Percentiles rank a stretch among this genome's conserved stretches.
Evolutionary conservation across 2,329 filamentous ascomycete species (phyloP).

Genomic region (Mycosphaerelloides madeirae): DNA sequence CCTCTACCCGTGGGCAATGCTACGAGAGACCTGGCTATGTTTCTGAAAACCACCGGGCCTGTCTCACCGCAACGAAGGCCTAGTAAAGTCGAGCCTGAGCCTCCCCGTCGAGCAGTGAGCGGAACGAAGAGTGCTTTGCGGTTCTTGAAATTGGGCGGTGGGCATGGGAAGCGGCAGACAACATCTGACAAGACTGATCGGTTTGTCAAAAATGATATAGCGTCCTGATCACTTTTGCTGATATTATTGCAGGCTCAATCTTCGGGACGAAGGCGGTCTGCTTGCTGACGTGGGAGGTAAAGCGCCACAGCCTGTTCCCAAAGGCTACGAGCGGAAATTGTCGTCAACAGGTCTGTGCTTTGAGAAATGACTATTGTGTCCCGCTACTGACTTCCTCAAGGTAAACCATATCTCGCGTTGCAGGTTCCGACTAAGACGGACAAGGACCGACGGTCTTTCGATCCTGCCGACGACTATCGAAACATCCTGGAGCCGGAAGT

Average conservation of each 20-base stretch:
- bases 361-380: neutral
- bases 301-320: conserved; percentile 14
- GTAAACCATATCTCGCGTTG: conserved; percentile 27
- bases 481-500: conserved; percentile 22
- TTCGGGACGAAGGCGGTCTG: conserved; percentile 28
- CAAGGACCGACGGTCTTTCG: neutral
- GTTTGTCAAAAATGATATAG: neutral
- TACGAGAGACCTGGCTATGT: conserved; percentile 35
- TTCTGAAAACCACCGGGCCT: conserved; percentile 37
- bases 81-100: conserved; percentile 25
- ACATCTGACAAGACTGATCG: conserved; percentile 8
- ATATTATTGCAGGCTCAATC: conserved; percentile 12
- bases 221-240: conserved; percentile 9
- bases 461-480: neutral
- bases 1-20: conserved; percentile 26
- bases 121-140: conserved; percentile 30
- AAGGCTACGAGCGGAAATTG: conserved; percentile 31
- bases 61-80: conserved; percentile 26
- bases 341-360: conserved; percentile 30
- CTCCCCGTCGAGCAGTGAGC: conserved; percentile 22
- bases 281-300: conserved; percentile 13
- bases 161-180: conserved; percentile 9
- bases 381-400: conserved; percentile 15
- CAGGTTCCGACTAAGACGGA: conserved; percentile 11
- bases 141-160: conserved; percentile 23